Evolutionary conservation across 73 alveolate species (phyloP).

Genomic region (Paramecium biaurelia): DNA sequence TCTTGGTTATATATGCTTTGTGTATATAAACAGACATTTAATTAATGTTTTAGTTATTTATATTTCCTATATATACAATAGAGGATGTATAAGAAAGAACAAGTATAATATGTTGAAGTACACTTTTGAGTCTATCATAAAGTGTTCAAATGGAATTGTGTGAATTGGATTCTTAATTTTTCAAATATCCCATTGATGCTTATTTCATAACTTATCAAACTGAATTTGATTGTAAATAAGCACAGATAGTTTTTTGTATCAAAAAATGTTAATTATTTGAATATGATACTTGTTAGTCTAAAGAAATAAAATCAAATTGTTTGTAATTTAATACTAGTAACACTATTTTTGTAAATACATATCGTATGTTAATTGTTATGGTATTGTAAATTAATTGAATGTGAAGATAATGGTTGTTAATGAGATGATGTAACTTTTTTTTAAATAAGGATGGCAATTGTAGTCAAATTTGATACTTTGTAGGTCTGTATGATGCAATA

Average conservation of each 20-base stretch:
- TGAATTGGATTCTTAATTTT: not conserved
- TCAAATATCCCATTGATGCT: not conserved
- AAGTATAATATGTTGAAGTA: not conserved
- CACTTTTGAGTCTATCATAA: not conserved
- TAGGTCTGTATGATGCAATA: not conserved
- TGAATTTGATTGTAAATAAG: not conserved
- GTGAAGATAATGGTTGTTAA: not conserved
- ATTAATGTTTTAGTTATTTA: not conserved
- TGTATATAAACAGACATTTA: slow-evolving; percentile 10
- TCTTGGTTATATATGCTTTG: not conserved
- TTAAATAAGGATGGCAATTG: not conserved
- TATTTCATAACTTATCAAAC: not conserved
- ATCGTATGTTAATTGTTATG: not conserved
- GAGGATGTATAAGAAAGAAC: not conserved
- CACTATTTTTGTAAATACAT: not conserved
- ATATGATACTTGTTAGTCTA: not conserved
- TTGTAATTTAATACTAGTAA: not conserved
- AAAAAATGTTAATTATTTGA: not conserved
- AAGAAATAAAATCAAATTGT: not conserved
- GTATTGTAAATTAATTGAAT: not conserved
- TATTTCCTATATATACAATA: not conserved
- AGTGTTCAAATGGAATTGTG: not conserved
- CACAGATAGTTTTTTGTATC: not conserved
- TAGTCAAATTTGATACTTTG: not conserved
- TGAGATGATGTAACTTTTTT: not conserved